Base-by-base conservation (phyloP, 2,329 filamentous ascomycete species). In the Aspergillus sp. region DNA sequence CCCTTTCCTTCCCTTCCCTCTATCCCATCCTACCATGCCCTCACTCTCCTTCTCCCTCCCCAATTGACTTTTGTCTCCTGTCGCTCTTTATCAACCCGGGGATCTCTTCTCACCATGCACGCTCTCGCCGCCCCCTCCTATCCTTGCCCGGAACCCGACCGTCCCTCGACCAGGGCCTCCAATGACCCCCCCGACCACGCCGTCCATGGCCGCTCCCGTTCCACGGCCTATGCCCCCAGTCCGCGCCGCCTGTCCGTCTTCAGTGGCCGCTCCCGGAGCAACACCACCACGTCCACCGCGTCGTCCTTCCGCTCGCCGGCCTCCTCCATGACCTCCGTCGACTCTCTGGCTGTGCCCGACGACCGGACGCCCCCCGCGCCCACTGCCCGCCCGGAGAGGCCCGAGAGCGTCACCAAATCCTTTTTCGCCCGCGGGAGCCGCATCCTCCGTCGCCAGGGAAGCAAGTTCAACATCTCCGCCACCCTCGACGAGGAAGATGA, bases 261-360 rank as follows among this genome's bases (percentile, higher is more conserved):
- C 22, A 49, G 50, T 32, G 52, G 54, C 22, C 59, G 60, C 12
- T 59, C 60, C 5, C 47, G 60, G 38, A 63, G 58, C 40, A 63
- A 63, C 25, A 68, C 66, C 15, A 69, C 65, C 39, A 75, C 69
- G 7, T 71, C 72, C 2, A 64, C 61, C 42, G 40, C 66, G 26
- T 67, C 68, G 13, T 58, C 57, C 12, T 55, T 51, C 37, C 63
- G 57, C 26, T 68, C 67, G 11, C 63, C 67, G n/a, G 60, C 59
- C 25, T 63, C 61, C 12, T 61, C 60, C 13, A 57, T 61, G 57
- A 55, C 55, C 24, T 61, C 56, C 15, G 44, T 43, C 22, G 59
- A 61, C 29, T 42, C 42, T 15, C 42, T 51, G 19, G 49, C 53
- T 2, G 34, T 48, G 26, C 49, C 48, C 13, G 57, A 61, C 15